Evolutionary conservation across 2,329 filamentous ascomycete genomes (phyloP).

Genomic region (Biscogniauxia mediterranea): DNA sequence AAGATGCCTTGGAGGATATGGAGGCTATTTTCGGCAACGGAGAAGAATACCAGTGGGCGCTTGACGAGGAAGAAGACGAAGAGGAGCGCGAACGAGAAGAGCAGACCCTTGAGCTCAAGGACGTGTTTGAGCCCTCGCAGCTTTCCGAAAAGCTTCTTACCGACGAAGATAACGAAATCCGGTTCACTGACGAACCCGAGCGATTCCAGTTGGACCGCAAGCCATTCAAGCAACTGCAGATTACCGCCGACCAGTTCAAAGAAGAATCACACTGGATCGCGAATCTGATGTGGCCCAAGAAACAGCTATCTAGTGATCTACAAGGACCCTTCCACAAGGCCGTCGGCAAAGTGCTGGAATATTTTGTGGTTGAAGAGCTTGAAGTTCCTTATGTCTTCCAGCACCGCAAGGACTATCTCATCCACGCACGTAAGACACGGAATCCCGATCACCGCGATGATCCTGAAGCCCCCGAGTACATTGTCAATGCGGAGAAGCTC

Average conservation of each 20-base stretch:
- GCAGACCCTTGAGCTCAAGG: constrained; percentile 87
- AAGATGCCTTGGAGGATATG: constrained; percentile 93
- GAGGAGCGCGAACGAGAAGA: constrained; percentile 77
- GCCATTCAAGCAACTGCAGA: constrained; percentile 77
- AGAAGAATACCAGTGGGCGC: constrained; percentile 91
- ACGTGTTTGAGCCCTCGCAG: constrained; percentile 96
- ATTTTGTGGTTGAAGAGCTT: constrained; percentile 90
- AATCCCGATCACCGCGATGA: constrained; percentile 62
- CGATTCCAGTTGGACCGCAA: constrained; percentile 90
- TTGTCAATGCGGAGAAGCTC: constrained; percentile 79
- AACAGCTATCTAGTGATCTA: constrained; percentile 69
- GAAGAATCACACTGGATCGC: constrained; percentile 94
- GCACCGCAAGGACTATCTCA: constrained; percentile 95
- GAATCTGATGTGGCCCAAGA: constrained; percentile 85
- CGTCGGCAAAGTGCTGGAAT: constrained; percentile 88
- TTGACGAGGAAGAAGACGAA: constrained; percentile 84
- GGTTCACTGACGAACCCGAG: constrained; percentile 85
- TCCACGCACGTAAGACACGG: constrained; percentile 74
- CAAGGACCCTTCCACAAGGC: constrained; percentile 82
- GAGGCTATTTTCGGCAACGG: constrained; percentile 93
- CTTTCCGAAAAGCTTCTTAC: constrained; percentile 92
- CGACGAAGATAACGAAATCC: constrained; percentile 90
- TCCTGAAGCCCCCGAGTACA: constrained; percentile 68
- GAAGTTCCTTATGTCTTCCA: constrained; percentile 98
- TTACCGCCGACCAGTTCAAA: constrained; percentile 80